Evolutionary conservation across 2,329 filamentous ascomycete genomes (phyloP).

Genomic region (Epichloe sylvatica): DNA sequence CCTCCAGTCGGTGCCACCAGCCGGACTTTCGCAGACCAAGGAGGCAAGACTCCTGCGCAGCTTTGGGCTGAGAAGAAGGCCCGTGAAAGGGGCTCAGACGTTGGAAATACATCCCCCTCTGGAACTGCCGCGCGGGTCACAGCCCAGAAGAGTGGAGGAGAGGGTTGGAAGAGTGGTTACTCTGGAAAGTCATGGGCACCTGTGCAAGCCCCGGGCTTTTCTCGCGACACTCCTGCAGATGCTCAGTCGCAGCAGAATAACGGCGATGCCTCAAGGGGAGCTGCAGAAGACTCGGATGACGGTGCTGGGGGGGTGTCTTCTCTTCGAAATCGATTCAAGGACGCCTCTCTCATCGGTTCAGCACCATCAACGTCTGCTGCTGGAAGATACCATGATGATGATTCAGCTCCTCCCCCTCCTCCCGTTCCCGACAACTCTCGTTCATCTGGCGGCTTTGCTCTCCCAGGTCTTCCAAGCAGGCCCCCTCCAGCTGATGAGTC

Average conservation of each 20-base stretch:
- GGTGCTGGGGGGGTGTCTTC: slow-evolving; percentile 57
- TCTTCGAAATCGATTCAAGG: slow-evolving; percentile 71
- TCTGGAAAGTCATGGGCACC: slow-evolving; percentile 79
- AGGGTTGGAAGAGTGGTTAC: slow-evolving; percentile 85
- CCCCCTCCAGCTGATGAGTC: slow-evolving; percentile 35
- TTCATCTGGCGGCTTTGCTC: slow-evolving; percentile 60
- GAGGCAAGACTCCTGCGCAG: slow-evolving; percentile 92
- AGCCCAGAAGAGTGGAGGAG: slow-evolving; percentile 56
- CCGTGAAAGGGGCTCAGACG: slow-evolving; percentile 46
- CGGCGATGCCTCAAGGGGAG: slow-evolving; percentile 34
- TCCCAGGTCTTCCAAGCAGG: slow-evolving; percentile 60
- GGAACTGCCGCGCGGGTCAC: slow-evolving; percentile 39
- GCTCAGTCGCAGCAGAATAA: slow-evolving; percentile 44
- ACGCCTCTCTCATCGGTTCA: slow-evolving; percentile 54
- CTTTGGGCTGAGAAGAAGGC: slow-evolving; percentile 97
- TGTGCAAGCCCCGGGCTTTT: slow-evolving; percentile 55
- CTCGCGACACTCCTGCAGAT: slow-evolving; percentile 41
- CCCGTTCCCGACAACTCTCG: slow-evolving; percentile 47
- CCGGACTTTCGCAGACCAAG: slow-evolving; percentile 85
- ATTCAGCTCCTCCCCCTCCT: slow-evolving; percentile 31
- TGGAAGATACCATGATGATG: slow-evolving; percentile 13
- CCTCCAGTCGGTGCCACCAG: slow-evolving; percentile 64
- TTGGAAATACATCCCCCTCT: slow-evolving; percentile 28
- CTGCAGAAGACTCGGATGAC: slow-evolving; percentile 37
- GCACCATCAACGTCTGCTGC: slow-evolving; percentile 25